Evolutionary conservation across 768 basidiomycete genomes (phyloP), one percentile per base, ranked within the genome.

Genomic region (Xerocomellus chrysenteron): DNA sequence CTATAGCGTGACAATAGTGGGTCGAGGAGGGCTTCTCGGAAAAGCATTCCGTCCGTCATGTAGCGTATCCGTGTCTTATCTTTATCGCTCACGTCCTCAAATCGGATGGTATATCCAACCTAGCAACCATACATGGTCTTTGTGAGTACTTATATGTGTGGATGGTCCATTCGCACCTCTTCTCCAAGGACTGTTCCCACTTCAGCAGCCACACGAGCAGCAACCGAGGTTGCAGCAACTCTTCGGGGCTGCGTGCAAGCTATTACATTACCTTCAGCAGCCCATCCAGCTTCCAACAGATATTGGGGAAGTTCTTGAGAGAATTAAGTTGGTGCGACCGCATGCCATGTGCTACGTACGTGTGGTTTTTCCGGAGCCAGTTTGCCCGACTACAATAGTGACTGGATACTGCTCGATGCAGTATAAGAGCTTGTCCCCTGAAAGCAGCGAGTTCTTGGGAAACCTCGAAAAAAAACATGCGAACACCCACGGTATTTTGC

Each of bases 11-110:
- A 92, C 50, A 99, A 79, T 30, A 98, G 73, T 17, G 97, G 97
- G 68, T 99, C 96, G 37, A 94, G 77, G 65, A 98, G 81, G 24
- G 88, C 88, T 74, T 98, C 95, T 56, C 95, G 84, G 70, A 98
- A 98, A 37, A 99, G 85, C 87, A 98, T 95, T 44, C 97, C 97
- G 70, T 99, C 97, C 33, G 97, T 99, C 84, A 98, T 82, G 72
- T 98, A 99, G 41, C 94, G 81, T 70, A 99, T 92, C 28, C 92
- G 82, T 2, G 97, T 98, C 50, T 84, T 78, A 30, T 88, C 83
- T 64, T 90, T 92, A 68, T 82, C 83, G 65, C 88, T 91, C 50
- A 96, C 85, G 63, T 97, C 93, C 70, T 99, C 97, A 58, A 98
- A 98, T 10, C 97, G 87, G 59, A 99, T 98, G 7, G 91, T 91